Percentiles rank a stretch among this genome's conserved stretches.
phyloP scores from a whole-genome alignment of 2,329 filamentous ascomycete species.

The Colletotrichum phormii region DNA sequence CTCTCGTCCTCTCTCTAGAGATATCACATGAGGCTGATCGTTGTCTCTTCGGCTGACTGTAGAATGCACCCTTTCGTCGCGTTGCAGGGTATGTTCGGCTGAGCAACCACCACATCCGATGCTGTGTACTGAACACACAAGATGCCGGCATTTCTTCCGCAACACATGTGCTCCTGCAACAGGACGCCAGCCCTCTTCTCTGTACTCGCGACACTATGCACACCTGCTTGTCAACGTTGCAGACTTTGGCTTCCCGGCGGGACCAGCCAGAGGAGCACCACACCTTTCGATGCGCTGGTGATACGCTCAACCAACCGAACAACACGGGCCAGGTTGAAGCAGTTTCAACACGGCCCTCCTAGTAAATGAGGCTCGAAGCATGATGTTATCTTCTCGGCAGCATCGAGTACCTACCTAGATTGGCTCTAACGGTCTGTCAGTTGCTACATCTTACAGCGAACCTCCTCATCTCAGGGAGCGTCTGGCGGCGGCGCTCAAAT shows the following conservation, averaged over 20 bases:
- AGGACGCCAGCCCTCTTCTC: not conserved
- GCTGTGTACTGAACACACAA: not conserved
- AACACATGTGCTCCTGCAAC: not conserved
- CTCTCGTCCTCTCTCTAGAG: not conserved
- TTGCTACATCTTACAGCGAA: not conserved
- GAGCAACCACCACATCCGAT: not conserved
- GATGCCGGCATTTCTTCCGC: not conserved
- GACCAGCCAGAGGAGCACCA: conserved; percentile 18
- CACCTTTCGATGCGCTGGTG: not conserved
- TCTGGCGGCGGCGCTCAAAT: not conserved
- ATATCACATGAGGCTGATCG: not conserved
- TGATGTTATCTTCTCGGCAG: not conserved
- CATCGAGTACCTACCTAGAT: not conserved
- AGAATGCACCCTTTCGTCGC: not conserved
- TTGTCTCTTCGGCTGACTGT: not conserved
- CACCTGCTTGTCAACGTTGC: conserved; percentile 8
- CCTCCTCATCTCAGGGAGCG: not conserved
- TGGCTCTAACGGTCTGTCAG: not conserved
- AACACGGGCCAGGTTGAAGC: not conserved
- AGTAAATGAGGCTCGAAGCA: not conserved
- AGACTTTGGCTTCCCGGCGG: conserved; percentile 20
- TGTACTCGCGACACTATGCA: conserved; percentile 1
- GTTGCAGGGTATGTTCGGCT: not conserved
- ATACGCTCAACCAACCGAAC: not conserved
- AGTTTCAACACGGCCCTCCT: conserved; percentile 1